A percentile compares a stretch with the other conserved stretches of the same genome.
Conservation (phyloP, 164 flowering plant genomes). For the Litsea cubeba region DNA sequence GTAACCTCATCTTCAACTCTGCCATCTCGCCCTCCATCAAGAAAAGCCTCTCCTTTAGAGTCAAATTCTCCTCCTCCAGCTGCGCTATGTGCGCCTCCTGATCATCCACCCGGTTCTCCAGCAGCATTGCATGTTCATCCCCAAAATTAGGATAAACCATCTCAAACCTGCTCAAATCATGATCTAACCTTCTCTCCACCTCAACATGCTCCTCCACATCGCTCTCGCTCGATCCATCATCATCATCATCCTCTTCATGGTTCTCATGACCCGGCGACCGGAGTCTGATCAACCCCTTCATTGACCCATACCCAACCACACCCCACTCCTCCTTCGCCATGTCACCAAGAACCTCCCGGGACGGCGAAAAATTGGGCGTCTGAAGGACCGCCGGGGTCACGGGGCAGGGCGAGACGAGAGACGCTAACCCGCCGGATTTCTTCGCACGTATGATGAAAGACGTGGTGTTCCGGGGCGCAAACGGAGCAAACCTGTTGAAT, state of each 20-base stretch:
- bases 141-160: conserved; percentile 71
- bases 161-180: conserved; percentile 93
- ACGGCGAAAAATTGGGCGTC: conserved; percentile 78
- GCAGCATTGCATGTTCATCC: conserved; percentile 44
- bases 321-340: conserved; percentile 98
- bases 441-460: conserved; percentile 77
- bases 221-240: conserved; percentile 81
- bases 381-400: conserved; percentile 81
- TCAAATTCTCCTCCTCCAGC: conserved; percentile 86
- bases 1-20: conserved; percentile 74
- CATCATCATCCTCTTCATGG: conserved; percentile 45
- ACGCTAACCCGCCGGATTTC: conserved; percentile 73
- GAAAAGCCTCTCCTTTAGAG: conserved; percentile 80
- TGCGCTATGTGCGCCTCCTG: conserved; percentile 87
- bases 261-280: conserved; percentile 63
- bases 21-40: conserved; percentile 82
- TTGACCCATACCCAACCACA: conserved; percentile 91
- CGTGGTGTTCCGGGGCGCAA: conserved; percentile 81
- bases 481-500: conserved; percentile 61
- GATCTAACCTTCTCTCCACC: conserved; percentile 91
- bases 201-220: conserved; percentile 95
- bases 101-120: conserved; percentile 89
- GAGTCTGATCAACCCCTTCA: conserved; percentile 88
- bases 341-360: conserved; percentile 80
- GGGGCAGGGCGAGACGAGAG: conserved; percentile 74